Conservation (phyloP, 129 eudicot genomes). For the Calendula officinalis region DNA sequence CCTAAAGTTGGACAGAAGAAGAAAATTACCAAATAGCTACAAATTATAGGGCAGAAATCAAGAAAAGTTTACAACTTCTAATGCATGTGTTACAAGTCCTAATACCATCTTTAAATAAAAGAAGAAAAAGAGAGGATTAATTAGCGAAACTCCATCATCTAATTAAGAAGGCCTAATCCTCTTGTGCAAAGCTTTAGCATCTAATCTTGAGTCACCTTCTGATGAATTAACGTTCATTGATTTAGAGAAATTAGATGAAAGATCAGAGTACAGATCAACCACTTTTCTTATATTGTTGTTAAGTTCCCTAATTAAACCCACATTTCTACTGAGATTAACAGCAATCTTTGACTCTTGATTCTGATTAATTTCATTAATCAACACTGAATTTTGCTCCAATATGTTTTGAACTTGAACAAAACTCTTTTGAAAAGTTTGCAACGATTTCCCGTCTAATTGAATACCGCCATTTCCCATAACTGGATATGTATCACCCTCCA, state of each 20-base stretch:
- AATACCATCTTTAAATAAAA: background rate
- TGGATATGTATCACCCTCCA: conserved; percentile 42
- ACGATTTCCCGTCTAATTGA: conserved; percentile 52
- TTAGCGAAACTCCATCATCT: background rate
- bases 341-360: conserved; percentile 47
- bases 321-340: conserved; percentile 70
- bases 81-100: conserved; percentile 23
- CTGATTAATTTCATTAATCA: conserved; percentile 49
- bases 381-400: conserved; percentile 63
- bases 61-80: background rate
- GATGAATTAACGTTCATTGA: conserved; percentile 55
- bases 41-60: background rate
- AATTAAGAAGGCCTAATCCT: conserved; percentile 59
- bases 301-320: no score
- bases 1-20: conserved; percentile 1
- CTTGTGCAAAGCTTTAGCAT: conserved; percentile 31
- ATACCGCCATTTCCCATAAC: conserved; percentile 47
- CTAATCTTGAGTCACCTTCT: conserved; percentile 51
- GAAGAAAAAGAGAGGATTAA: no score
- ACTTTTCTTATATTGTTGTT: no score
- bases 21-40: background rate
- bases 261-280: no score
- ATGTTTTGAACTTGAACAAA: conserved; percentile 78
- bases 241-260: no score
- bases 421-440: conserved; percentile 76